A percentile compares a stretch with the other conserved stretches of the same genome.
Conservation (phyloP, 2,329 filamentous ascomycete species). For the Aspergillus glaucus region DNA sequence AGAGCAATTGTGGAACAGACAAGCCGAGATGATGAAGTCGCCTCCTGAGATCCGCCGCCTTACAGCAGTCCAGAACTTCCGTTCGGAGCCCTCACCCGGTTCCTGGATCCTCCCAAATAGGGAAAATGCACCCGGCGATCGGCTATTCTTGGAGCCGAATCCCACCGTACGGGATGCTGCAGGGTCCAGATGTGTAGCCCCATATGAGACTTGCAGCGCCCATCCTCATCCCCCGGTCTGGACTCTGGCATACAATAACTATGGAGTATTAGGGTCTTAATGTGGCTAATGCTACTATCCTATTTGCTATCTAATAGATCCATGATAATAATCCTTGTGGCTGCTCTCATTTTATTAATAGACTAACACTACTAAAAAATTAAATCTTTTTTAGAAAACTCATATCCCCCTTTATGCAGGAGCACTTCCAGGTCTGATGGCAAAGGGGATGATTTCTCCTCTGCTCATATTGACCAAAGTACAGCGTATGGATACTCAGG, state of each 20-base stretch:
- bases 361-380: background rate
- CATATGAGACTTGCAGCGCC: background rate
- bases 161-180: background rate
- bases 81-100: background rate
- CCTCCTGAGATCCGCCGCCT: background rate
- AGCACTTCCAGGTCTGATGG: background rate
- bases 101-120: background rate
- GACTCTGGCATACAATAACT: no score
- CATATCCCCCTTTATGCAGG: background rate
- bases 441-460: no score
- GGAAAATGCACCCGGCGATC: background rate
- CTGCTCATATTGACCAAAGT: no score
- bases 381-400: background rate
- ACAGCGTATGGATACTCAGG: no score
- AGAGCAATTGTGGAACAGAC: background rate
- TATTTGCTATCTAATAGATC: no score
- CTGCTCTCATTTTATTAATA: background rate
- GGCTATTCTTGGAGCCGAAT: background rate
- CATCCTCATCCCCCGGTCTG: background rate
- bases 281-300: no score
- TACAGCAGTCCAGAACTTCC: background rate
- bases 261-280: no score
- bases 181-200: background rate
- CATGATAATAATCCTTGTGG: no score
- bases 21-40: background rate